phyloP scores from a whole-genome alignment of 148 eudicot species.

The Cornus controversa region DNA sequence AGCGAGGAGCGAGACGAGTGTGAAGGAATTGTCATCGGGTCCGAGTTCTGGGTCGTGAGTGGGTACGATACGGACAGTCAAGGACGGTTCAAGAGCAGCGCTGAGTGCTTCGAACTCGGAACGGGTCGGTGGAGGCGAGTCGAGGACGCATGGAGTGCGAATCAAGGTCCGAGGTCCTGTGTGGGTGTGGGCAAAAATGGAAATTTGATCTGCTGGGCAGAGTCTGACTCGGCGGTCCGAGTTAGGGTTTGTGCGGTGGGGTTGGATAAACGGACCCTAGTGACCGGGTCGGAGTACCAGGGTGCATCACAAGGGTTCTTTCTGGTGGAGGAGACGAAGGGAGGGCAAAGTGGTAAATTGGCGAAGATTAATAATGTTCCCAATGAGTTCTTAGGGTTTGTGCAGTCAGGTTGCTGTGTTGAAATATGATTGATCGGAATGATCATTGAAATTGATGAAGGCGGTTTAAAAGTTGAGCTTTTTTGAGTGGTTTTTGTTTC shows the following conservation, averaged over 20 bases:
- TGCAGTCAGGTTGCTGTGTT: conserved; percentile 61
- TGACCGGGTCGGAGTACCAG: conserved; percentile 49
- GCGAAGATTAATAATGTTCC: conserved; percentile 45
- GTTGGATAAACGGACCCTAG: conserved; percentile 40
- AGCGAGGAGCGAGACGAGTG: conserved; percentile 76
- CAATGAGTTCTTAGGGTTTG: conserved; percentile 48
- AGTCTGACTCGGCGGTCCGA: conserved; percentile 26
- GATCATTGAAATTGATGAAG: not conserved
- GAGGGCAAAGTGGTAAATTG: conserved; percentile 42
- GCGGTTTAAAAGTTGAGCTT: not conserved
- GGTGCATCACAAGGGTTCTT: conserved; percentile 45
- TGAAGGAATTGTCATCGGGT: conserved; percentile 54
- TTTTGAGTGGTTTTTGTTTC: not conserved
- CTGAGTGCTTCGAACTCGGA: conserved; percentile 35
- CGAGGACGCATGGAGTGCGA: conserved; percentile 47
- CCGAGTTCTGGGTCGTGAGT: conserved; percentile 81
- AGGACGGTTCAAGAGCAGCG: conserved; percentile 57
- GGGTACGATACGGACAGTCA: conserved; percentile 70
- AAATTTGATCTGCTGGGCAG: conserved; percentile 43
- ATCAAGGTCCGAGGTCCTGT: conserved; percentile 56
- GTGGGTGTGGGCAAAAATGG: conserved; percentile 37
- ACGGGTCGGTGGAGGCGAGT: conserved; percentile 51
- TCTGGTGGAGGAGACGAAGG: conserved; percentile 29
- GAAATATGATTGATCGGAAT: conserved; percentile 32
- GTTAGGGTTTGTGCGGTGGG: conserved; percentile 52